Conservation (phyloP, 176 grass and related monocot species). For the Areca catechu region DNA sequence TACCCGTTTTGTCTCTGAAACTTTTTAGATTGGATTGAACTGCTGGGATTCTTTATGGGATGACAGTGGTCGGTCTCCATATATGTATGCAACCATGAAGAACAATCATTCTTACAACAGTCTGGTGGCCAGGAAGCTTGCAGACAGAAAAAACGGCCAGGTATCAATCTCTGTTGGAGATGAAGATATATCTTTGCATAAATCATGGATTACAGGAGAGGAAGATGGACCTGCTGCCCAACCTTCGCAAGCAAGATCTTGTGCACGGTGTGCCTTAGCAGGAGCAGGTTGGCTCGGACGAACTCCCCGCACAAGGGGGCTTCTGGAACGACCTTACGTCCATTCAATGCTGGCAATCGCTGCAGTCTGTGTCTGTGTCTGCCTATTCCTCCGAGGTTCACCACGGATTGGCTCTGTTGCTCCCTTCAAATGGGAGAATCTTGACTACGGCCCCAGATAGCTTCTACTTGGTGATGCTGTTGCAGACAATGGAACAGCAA, state of each 20-base stretch:
- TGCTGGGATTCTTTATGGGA: slow-evolving; percentile 64
- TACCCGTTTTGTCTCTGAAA: slow-evolving; percentile 15
- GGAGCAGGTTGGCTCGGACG: slow-evolving; percentile 28
- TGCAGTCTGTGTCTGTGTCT: slow-evolving; percentile 95
- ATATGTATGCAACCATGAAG: slow-evolving; percentile 53
- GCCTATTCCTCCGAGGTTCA: slow-evolving; percentile 60
- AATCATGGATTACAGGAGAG: slow-evolving; percentile 25
- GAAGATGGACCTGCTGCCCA: slow-evolving; percentile 16
- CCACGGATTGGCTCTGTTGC: slow-evolving; percentile 55
- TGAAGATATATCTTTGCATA: slow-evolving; percentile 40
- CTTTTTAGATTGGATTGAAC: slow-evolving; percentile 70
- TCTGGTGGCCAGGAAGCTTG: slow-evolving; percentile 57
- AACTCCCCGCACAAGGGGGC: slow-evolving; percentile 39
- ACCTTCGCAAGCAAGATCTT: slow-evolving; percentile 45
- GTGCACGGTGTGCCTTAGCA: slow-evolving; percentile 60
- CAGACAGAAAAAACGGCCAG: slow-evolving; percentile 56
- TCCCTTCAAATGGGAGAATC: slow-evolving; percentile 81
- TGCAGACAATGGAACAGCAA: no score
- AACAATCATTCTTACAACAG: slow-evolving; percentile 71
- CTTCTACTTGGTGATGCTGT: not conserved
- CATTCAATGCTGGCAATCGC: slow-evolving; percentile 91
- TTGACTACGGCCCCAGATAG: slow-evolving; percentile 52
- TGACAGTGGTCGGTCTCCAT: slow-evolving; percentile 61
- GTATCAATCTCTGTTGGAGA: slow-evolving; percentile 44
- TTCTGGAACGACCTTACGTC: slow-evolving; percentile 74